Base-by-base conservation (phyloP, 345 rosid species). In the Hirschfeldia incana region DNA sequence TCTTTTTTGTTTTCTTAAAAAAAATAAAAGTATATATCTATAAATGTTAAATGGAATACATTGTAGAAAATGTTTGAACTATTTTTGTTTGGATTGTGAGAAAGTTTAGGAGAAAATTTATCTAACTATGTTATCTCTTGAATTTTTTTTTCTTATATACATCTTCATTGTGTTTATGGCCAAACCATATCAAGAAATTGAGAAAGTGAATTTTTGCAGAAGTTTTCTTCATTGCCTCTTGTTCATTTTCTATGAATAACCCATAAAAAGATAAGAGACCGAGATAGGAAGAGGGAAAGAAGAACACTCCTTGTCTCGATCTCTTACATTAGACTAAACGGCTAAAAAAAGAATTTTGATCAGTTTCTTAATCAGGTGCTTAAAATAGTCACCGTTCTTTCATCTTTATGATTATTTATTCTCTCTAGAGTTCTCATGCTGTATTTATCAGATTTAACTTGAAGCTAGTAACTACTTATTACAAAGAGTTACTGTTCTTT, bases 101-200 rank as follows among this genome's bases (percentile, higher is more conserved):
- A 76, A 21, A 76, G 46, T 32, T 33, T n/a, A 46, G 80, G 80
- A 76, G 75, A 49, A 61, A 69, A 46, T 8, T 76, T 76, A 60
- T 76, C 75, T 69, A 69, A 76, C 64, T 8, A 33, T 55, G 53
- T 55, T 29, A 12, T 67, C 72, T 58, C 55, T 67, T 36, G 29
- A 8, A 13, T 6, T 36, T 57, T 28, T n/a, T 66, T 37, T 37
- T 37, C 26, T 11, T 1, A 58, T 73, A 62, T 37, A 66, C 66
- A 75, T 75, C n/a, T 67, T 67, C 68, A 76, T 60, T 76, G 74
- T 59, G 65, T 29, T 59, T 37, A 37, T 44, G 34, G 51, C 16
- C 62, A 69, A 61, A 44, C 26, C 16, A 13, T 13, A 29, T 44
- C 69, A 69, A 61, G 63, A 76, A 44, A 62, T 46, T 28, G 21